Evolutionary conservation across 192 early-diverging fungal species (phyloP).

Genomic region (Coemansia furcata): DNA sequence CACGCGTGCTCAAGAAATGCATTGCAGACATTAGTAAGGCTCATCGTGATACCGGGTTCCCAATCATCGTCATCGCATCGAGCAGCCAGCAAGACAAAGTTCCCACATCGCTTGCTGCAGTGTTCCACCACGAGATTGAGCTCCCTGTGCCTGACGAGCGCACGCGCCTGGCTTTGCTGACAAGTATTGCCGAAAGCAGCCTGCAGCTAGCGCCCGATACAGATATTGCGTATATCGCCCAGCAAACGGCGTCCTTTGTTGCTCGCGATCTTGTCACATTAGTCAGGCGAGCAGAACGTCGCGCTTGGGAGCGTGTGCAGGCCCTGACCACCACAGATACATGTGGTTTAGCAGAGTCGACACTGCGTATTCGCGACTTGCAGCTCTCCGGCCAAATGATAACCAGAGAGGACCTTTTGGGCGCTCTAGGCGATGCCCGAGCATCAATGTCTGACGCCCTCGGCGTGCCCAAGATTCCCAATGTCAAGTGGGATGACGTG

Average conservation of each 20-base stretch:
- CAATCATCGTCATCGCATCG: conserved; percentile 78
- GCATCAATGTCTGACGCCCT: conserved; percentile 86
- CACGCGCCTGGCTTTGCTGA: conserved; percentile 64
- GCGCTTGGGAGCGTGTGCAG: conserved; percentile 58
- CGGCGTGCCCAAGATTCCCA: conserved; percentile 97
- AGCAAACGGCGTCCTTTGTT: conserved; percentile 90
- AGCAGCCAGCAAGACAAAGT: conserved; percentile 77
- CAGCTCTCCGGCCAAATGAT: conserved; percentile 69
- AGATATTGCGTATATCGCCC: conserved; percentile 68
- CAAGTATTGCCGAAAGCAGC: conserved; percentile 47
- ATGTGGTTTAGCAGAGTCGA: background rate
- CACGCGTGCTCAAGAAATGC: conserved; percentile 41
- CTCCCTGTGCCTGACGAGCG: conserved; percentile 73
- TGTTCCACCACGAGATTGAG: conserved; percentile 76
- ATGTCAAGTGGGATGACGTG: conserved; percentile 97
- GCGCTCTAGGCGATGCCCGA: conserved; percentile 75
- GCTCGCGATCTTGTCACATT: conserved; percentile 81
- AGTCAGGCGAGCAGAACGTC: conserved; percentile 67
- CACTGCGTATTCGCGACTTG: conserved; percentile 52
- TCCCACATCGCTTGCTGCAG: conserved; percentile 69
- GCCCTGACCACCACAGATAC: background rate
- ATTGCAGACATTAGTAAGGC: conserved; percentile 24
- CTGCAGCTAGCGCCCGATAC: conserved; percentile 75
- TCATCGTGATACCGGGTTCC: conserved; percentile 56
- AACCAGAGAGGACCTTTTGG: conserved; percentile 76